phyloP scores from a whole-genome alignment of 441 rosid genomes.

The Populus trichocarpa region DNA sequence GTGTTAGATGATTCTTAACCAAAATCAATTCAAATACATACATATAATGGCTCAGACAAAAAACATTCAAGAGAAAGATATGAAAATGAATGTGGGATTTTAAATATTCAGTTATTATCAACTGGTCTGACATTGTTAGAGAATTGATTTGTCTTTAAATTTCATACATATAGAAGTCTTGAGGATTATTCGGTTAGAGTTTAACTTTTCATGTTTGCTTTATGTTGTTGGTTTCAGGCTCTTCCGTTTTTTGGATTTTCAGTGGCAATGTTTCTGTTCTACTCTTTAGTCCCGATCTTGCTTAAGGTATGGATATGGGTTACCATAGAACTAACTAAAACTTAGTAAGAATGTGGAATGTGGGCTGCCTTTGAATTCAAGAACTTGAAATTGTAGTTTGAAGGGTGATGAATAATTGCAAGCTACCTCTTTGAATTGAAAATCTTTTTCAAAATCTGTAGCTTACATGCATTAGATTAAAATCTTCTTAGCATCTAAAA shows the following conservation, averaged over 20 bases:
- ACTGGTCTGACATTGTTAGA: background rate
- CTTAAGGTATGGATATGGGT: constrained; percentile 56
- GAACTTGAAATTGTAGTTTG: background rate
- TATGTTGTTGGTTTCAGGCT: constrained; percentile 47
- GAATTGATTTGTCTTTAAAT: background rate
- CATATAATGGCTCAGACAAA: background rate
- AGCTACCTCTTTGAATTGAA: background rate
- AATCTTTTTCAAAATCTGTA: background rate
- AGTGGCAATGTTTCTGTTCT: constrained; percentile 67
- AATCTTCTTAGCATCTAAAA: background rate
- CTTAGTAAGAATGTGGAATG: constrained; percentile 1
- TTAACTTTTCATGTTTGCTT: constrained; percentile 1
- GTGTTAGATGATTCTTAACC: background rate
- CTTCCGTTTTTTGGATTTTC: constrained; percentile 69
- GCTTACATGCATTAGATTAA: background rate
- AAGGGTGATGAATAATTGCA: background rate
- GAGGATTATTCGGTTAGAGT: background rate
- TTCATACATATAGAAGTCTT: background rate
- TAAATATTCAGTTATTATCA: background rate
- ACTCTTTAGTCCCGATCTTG: constrained; percentile 75
- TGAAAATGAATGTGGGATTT: background rate
- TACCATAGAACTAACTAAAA: background rate
- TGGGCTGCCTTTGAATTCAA: background rate
- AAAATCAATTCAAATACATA: background rate
- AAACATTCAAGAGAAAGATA: background rate